Base-by-base conservation (phyloP, 2,329 filamentous ascomycete species). In the Tolypocladium paradoxum region DNA sequence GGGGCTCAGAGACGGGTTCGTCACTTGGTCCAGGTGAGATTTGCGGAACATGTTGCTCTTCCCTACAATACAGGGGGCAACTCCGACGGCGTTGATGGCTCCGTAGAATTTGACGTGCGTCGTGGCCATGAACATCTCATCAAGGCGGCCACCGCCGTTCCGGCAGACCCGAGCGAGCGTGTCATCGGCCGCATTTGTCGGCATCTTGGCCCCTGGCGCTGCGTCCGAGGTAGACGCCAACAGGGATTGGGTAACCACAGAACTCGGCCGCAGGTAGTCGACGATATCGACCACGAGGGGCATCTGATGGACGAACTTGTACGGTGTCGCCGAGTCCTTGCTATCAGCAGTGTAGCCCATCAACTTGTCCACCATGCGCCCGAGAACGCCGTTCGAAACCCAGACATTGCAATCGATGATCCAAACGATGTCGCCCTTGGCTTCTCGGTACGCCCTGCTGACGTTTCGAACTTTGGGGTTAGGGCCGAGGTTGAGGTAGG, bases 381-480 rank as follows among this genome's bases (percentile, higher is more conserved):
- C 90, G 48, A 87, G 83, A 0, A 90, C 88, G 12, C 87, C 87
- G 45, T 76, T 82, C 6, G 83, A 83, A 36, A 96, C 79, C 93
- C 95, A 99, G 50, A 99, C 84, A 64, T 99, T 99, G 73, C 91
- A 96, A 70, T 99, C 93, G 22, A 95, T 80, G 50, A 96, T 85
- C 93, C 93, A 99, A 24, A 99, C 77, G 29, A 97, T 78, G 64
- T 96, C 90, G 1, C 88, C 86, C 58, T 85, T 85, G 2, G 90
- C 89, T 65, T 97, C 91, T 31, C 90, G 76, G 65, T 96, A 99
- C 2, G 90, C 91, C 45, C 90, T 82, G 66, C 91, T 96, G 76
- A 97, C 89, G 67, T 99, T 99, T 50, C 93, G 79, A 61, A 99
- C 95, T 74, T 99, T 99, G n/a, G 93, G 93, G 64, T 99, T 99